Evolutionary conservation across 2,329 filamentous ascomycete genomes (phyloP).

Genomic region (Immersiporthe knoxdaviesiana): DNA sequence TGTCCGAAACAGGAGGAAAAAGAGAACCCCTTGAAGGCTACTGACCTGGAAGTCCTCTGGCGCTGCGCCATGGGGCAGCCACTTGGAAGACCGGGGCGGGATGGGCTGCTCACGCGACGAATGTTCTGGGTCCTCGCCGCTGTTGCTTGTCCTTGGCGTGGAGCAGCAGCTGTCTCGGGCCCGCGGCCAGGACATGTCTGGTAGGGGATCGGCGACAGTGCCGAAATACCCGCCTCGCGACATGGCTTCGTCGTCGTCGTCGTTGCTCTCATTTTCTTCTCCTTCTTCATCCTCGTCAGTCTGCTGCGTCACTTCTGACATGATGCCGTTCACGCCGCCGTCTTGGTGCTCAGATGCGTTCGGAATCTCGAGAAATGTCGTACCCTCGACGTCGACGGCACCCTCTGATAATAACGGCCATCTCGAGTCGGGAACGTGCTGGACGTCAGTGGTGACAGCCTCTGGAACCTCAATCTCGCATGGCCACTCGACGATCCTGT

Average conservation of each 20-base stretch:
- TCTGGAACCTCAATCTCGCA: slow-evolving; percentile 18
- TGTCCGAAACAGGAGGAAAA: background rate
- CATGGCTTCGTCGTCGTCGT: slow-evolving; percentile 6
- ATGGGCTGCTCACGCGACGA: slow-evolving; percentile 1
- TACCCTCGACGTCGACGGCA: background rate
- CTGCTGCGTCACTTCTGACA: background rate
- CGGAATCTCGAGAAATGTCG: background rate
- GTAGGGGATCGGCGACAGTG: slow-evolving; percentile 14
- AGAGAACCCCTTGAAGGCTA: background rate
- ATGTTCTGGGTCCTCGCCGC: background rate
- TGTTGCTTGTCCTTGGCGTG: background rate
- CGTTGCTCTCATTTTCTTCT: background rate
- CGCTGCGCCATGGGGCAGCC: background rate
- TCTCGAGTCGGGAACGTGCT: background rate
- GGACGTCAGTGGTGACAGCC: background rate
- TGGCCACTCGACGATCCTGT: slow-evolving; percentile 25
- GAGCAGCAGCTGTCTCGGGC: slow-evolving; percentile 13
- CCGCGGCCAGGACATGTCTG: slow-evolving; percentile 11
- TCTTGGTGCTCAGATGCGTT: background rate
- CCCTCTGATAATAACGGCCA: background rate
- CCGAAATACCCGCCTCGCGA: slow-evolving; percentile 20
- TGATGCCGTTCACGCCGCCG: background rate
- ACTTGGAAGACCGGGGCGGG: background rate
- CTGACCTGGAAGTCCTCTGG: slow-evolving; percentile 1
- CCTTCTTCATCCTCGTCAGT: background rate